Percentiles rank a stretch among this genome's conserved stretches.
Evolutionary conservation across 768 basidiomycete genomes (phyloP).

Genomic region (Rhodosporidiobolus odoratus): DNA sequence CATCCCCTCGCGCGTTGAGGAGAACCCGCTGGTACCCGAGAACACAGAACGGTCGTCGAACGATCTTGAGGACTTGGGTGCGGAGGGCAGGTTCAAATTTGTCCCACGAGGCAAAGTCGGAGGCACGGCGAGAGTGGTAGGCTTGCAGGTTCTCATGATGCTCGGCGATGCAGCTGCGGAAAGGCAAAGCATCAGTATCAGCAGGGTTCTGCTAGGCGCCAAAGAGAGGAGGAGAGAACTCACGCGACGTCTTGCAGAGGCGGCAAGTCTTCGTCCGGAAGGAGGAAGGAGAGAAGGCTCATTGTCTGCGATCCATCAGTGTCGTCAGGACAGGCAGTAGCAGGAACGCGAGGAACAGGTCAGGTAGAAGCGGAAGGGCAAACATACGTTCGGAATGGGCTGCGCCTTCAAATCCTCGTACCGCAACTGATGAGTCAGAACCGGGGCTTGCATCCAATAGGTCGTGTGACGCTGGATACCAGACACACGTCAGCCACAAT

Average conservation of each 20-base stretch:
- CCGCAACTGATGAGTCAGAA: constrained; percentile 17
- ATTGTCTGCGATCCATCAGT: constrained; percentile 9
- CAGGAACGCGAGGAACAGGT: neutral
- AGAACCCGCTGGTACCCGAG: constrained; percentile 28
- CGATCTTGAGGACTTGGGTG: constrained; percentile 18
- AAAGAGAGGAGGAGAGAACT: neutral
- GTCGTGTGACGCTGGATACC: constrained; percentile 5
- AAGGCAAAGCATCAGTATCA: neutral
- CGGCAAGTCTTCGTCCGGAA: constrained; percentile 24
- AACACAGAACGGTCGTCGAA: constrained; percentile 29
- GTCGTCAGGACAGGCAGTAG: neutral
- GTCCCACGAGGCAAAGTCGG: constrained; percentile 33
- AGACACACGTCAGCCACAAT: neutral
- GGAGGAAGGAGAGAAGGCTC: constrained; percentile 35
- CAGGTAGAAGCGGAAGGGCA: neutral
- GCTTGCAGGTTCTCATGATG: constrained; percentile 22
- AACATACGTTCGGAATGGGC: constrained; percentile 24
- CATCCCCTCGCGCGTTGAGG: constrained; percentile 3
- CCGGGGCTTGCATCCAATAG: constrained; percentile 30
- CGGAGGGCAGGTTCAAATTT: constrained; percentile 15
- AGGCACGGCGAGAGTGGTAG: constrained; percentile 29
- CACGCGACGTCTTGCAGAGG: constrained; percentile 25
- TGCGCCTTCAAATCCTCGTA: constrained; percentile 35
- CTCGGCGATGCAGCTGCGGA: constrained; percentile 27
- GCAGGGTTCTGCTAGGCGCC: neutral